Evolutionary conservation across 768 basidiomycete species (phyloP), one percentile per base, ranked within the genome.

Genomic region (Rhodotorula sphaerocarpa): DNA sequence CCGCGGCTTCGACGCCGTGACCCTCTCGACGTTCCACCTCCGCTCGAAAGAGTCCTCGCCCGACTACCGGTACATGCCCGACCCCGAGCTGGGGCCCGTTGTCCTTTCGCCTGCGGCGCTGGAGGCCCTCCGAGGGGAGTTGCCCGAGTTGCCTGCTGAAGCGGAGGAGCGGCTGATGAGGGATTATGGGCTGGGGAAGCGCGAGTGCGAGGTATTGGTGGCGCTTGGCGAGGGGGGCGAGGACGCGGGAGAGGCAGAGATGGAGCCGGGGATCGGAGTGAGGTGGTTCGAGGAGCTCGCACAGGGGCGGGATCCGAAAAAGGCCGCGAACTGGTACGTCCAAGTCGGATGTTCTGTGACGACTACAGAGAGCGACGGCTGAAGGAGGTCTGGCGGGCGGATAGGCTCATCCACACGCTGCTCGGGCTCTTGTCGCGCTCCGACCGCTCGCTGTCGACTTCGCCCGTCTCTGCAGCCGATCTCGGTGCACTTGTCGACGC

Each of bases 1-100:
- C 9, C 83, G 90, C 28, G 88, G 90, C 3, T 90, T 91, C 70
- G 83, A 96, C 74, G 88, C 91, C 71, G 77, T 84, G 61, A 83
- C 80, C 5, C 85, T 85, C 36, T 81, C 86, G 73, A 97, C 95
- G 1, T 91, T 83, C 75, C 81, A 79, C 36, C 76, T 97, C 45
- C 80, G 95, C 45, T 84, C 83, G 50, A 97, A 99, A 75, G 95
- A 95, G 70, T 87, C 91, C 69, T 86, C 90, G 0, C 90, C 88
- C 2, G 95, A 99, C 74, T 99, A 97, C 74, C 82, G 77, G 12
- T 97, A 96, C 77, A 93, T 99, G 89, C 95, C 95, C 0, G 95
- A 99, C 74, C 85, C 90, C 0, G 96, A 97, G 74, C 76, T 97
- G 2, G 90, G 90, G 1, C 81, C 84, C 0, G 76, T 96, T 9